Evolutionary conservation across 225 moss, liverwort and hornwort genomes (phyloP).

Genomic region (Bryum argenteum): DNA sequence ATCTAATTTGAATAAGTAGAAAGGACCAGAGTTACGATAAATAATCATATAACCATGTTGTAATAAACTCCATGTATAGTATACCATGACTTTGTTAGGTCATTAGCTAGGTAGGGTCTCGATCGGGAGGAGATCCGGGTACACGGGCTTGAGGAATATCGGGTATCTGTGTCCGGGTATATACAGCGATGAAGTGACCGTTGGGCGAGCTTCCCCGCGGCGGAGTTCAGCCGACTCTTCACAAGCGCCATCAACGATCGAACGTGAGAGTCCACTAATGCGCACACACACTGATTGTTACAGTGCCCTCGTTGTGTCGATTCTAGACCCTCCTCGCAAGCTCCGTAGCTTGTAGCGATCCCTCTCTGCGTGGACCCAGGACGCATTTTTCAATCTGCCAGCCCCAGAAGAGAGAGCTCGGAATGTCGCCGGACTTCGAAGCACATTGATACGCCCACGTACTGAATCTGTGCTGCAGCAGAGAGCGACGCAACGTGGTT

Average conservation of each 20-base stretch:
- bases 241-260: neutral
- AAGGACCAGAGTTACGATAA: no score
- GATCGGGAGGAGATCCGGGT: no score
- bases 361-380: no score
- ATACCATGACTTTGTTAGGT: no score
- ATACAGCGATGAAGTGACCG: neutral
- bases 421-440: neutral
- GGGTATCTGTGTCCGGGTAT: neutral
- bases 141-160: neutral
- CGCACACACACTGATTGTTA: neutral
- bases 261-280: neutral
- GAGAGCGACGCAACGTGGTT: neutral
- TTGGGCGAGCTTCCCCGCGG: neutral
- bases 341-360: neutral
- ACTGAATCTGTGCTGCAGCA: neutral
- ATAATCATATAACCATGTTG: no score
- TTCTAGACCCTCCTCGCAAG: neutral
- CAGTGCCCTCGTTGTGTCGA: neutral
- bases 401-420: neutral
- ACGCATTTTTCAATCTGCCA: neutral
- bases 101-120: no score
- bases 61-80: no score
- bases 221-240: neutral
- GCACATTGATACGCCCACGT: neutral
- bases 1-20: no score